These are phyloP conservation scores for Taxillus chinensis DNA, from an alignment of 164 flowering plant genomes.

Conservation along the genomic window DNA sequence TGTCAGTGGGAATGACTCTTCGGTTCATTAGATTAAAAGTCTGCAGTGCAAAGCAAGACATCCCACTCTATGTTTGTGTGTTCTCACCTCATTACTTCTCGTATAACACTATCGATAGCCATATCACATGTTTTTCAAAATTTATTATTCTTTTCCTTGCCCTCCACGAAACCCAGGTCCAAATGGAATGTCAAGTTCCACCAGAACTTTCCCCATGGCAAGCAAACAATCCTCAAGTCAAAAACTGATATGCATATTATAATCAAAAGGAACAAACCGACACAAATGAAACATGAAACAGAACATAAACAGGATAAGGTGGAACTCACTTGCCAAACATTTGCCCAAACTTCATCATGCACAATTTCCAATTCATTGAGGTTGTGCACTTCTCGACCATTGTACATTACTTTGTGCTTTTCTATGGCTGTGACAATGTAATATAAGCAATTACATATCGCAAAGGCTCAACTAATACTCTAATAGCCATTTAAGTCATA, in stretches of 20 bases:
- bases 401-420: conserved; percentile 42
- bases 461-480: too few relatives aligned
- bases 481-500: too few relatives aligned
- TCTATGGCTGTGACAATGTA: conserved; percentile 33
- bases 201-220: neutral
- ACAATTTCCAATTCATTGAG: conserved; percentile 89
- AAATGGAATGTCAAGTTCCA: too few relatives aligned
- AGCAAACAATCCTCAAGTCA: neutral
- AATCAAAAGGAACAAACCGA: neutral
- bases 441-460: neutral
- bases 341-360: conserved; percentile 95
- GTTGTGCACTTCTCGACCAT: conserved; percentile 56
- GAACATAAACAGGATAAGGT: neutral
- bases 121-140: too few relatives aligned
- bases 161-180: too few relatives aligned
- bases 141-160: too few relatives aligned
- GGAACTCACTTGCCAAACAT: conserved; percentile 59
- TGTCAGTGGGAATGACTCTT: too few relatives aligned
- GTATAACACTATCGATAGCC: too few relatives aligned
- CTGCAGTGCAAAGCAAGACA: too few relatives aligned
- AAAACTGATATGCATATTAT: neutral
- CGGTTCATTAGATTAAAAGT: too few relatives aligned
- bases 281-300: neutral
- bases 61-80: too few relatives aligned
- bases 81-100: too few relatives aligned